A percentile compares a stretch with the other conserved stretches of the same genome.
phyloP scores from a whole-genome alignment of 2,329 filamentous ascomycete species.

The Phyllosticta paracitricarpa region DNA sequence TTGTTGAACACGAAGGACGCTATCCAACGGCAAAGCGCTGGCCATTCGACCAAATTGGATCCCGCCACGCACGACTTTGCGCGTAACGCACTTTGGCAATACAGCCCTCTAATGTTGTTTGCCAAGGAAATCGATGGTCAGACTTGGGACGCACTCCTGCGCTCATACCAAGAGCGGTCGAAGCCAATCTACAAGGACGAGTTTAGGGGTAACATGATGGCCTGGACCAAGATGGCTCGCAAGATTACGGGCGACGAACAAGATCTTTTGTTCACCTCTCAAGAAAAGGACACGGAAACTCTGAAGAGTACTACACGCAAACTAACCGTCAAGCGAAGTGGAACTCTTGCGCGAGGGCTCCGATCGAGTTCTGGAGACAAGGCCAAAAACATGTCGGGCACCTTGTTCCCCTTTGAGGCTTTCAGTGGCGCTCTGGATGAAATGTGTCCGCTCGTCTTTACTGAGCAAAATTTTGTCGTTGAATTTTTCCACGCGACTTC shows the following conservation, averaged over 20 bases:
- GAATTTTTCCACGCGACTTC: slow-evolving; percentile 95
- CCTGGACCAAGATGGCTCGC: slow-evolving; percentile 70
- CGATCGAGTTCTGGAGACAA: slow-evolving; percentile 59
- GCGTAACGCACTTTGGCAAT: slow-evolving; percentile 71
- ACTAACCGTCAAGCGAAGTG: slow-evolving; percentile 85
- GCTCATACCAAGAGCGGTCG: slow-evolving; percentile 69
- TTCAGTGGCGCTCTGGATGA: slow-evolving; percentile 75
- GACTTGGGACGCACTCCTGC: slow-evolving; percentile 72
- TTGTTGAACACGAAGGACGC: slow-evolving; percentile 59
- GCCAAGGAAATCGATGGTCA: slow-evolving; percentile 70
- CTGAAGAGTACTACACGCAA: slow-evolving; percentile 64
- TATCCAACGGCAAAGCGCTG: slow-evolving; percentile 41
- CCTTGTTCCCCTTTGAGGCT: slow-evolving; percentile 66
- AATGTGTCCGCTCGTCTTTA: slow-evolving; percentile 70
- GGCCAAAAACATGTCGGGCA: slow-evolving; percentile 48
- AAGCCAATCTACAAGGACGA: slow-evolving; percentile 71
- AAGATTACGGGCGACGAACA: slow-evolving; percentile 68
- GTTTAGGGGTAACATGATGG: slow-evolving; percentile 64
- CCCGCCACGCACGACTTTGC: slow-evolving; percentile 57
- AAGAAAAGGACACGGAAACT: slow-evolving; percentile 79
- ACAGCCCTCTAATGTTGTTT: slow-evolving; percentile 79
- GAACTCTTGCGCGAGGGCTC: slow-evolving; percentile 68
- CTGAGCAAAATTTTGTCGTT: slow-evolving; percentile 95
- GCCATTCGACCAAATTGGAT: slow-evolving; percentile 52
- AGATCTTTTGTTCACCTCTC: slow-evolving; percentile 79